phyloP scores from a whole-genome alignment of 495 filamentous ascomycete species.

The Hypoxylon fragiforme region DNA sequence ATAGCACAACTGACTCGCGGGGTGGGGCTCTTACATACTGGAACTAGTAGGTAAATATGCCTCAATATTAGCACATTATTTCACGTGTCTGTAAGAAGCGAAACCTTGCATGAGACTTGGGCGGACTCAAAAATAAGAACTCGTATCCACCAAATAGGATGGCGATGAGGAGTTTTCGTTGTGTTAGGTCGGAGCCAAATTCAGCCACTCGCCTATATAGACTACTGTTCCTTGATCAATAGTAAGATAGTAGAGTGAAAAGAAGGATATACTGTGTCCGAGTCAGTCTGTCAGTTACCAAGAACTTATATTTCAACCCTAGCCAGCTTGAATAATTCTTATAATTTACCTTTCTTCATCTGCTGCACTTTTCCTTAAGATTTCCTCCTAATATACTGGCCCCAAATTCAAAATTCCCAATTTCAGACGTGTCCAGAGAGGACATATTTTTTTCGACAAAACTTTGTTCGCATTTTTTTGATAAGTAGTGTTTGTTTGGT shows the following conservation, averaged over 20 bases:
- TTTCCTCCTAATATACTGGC: no score
- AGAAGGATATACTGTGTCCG: no score
- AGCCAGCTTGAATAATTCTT: background rate
- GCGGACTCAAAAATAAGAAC: background rate
- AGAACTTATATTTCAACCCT: conserved; percentile 15
- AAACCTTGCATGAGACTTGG: conserved; percentile 1
- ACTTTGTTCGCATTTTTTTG: no score
- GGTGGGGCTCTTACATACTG: conserved; percentile 3
- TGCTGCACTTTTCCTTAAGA: conserved; percentile 1
- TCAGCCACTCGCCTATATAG: background rate
- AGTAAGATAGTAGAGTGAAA: conserved; percentile 5
- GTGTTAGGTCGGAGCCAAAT: conserved; percentile 12
- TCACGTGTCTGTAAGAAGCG: background rate
- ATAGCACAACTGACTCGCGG: conserved; percentile 17
- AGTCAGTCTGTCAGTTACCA: conserved; percentile 13
- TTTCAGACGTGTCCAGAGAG: no score
- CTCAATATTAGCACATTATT: conserved; percentile 4
- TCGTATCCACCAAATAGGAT: conserved; percentile 5
- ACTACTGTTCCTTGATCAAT: no score
- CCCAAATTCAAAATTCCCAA: no score
- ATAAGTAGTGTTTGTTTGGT: no score
- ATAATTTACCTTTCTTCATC: background rate
- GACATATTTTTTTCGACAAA: no score
- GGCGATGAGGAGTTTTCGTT: conserved; percentile 14
- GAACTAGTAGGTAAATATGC: conserved; percentile 4